Evolutionary conservation across 345 rosid species (phyloP).

Genomic region (Pseudoturritis turrita): DNA sequence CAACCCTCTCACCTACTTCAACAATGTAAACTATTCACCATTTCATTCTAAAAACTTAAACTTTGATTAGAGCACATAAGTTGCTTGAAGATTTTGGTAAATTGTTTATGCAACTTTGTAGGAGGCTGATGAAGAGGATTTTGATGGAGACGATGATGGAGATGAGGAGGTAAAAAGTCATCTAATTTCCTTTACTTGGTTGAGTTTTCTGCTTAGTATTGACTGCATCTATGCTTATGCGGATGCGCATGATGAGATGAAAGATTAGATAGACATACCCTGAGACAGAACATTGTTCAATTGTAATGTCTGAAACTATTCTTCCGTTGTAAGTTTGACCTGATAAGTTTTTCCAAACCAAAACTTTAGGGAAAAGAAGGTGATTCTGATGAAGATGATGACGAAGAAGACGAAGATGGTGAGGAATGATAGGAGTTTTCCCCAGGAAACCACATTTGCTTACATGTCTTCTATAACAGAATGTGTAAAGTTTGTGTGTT

Average conservation of each 20-base stretch:
- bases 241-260: background rate
- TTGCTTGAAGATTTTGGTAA: background rate
- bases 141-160: slow-evolving; percentile 47
- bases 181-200: background rate
- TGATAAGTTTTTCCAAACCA: background rate
- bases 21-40: slow-evolving; percentile 46
- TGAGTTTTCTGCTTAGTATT: background rate
- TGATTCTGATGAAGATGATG: slow-evolving; percentile 52
- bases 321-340: background rate
- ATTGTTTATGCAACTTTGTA: slow-evolving; percentile 20
- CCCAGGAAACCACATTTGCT: slow-evolving; percentile 20
- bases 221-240: background rate
- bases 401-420: slow-evolving; percentile 34
- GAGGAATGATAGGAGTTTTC: slow-evolving; percentile 20
- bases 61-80: background rate
- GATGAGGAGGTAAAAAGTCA: slow-evolving; percentile 47
- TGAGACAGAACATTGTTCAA: background rate
- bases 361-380: slow-evolving; percentile 48
- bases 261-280: background rate
- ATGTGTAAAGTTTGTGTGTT: slow-evolving; percentile 24
- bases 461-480: too few relatives aligned
- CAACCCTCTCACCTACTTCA: slow-evolving; percentile 82
- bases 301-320: background rate
- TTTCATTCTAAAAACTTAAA: too few relatives aligned
- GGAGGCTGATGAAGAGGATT: slow-evolving; percentile 74